A percentile compares a stretch with the other conserved stretches of the same genome.
Evolutionary conservation across 768 basidiomycete genomes (phyloP).

Genomic region (Rhizopogon sp.): DNA sequence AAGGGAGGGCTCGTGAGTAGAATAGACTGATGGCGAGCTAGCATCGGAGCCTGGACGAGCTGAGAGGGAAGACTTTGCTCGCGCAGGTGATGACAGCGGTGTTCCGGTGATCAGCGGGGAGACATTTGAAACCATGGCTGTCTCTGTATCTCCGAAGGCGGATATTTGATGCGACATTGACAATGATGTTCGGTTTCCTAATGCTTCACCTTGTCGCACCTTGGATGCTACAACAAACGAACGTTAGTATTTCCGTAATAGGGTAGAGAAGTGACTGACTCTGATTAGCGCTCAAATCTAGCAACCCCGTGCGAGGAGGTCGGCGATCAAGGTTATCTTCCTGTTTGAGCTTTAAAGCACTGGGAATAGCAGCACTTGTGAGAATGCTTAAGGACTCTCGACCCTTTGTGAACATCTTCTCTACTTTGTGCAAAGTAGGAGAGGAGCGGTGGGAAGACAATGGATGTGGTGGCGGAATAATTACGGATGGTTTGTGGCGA

Average conservation of each 20-base stretch:
- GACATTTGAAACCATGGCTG: slow-evolving; percentile 16
- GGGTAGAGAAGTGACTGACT: slow-evolving; percentile 13
- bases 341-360: slow-evolving; percentile 4
- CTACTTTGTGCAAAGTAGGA: slow-evolving; percentile 26
- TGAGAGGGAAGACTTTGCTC: slow-evolving; percentile 8
- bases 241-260: neutral
- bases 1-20: slow-evolving; percentile 20
- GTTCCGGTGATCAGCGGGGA: slow-evolving; percentile 2
- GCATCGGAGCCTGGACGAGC: neutral
- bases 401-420: slow-evolving; percentile 26
- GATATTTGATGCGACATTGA: slow-evolving; percentile 9
- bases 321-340: slow-evolving; percentile 11
- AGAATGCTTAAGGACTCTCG: slow-evolving; percentile 26
- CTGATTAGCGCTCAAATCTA: slow-evolving; percentile 7
- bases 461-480: neutral
- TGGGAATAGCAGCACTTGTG: slow-evolving; percentile 12
- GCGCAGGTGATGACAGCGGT: slow-evolving; percentile 13
- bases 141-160: slow-evolving; percentile 16
- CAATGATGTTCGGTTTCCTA: slow-evolving; percentile 1
- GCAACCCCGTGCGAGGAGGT: slow-evolving; percentile 9
- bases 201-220: slow-evolving; percentile 8
- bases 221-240: slow-evolving; percentile 12
- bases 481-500: too few relatives aligned
- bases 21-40: slow-evolving; percentile 7
- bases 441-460: slow-evolving; percentile 15